Percentiles rank a stretch among this genome's conserved stretches.
phyloP scores from a whole-genome alignment of 2,329 filamentous ascomycete species.

The Pseudomassariella vexata region DNA sequence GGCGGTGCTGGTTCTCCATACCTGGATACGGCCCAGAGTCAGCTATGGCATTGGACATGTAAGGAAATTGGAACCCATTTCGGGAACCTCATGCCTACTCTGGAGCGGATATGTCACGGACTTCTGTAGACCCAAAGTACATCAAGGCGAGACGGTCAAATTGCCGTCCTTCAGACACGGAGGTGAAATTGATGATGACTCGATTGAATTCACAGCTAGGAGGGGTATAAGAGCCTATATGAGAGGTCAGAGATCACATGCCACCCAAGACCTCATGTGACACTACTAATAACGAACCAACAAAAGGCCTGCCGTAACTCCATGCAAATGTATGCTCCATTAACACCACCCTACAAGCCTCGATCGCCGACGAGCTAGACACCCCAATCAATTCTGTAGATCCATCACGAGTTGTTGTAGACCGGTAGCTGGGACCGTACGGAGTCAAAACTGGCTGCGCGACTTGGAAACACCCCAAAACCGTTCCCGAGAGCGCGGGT shows the following conservation, averaged over 20 bases:
- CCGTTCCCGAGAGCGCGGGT: background rate
- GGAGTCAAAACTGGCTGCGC: slow-evolving; percentile 11
- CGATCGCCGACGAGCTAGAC: background rate
- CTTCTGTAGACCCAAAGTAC: slow-evolving; percentile 60
- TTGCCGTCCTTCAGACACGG: slow-evolving; percentile 56
- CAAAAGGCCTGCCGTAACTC: slow-evolving; percentile 15
- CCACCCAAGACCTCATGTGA: background rate
- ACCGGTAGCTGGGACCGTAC: slow-evolving; percentile 3
- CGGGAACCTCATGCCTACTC: too few species aligned
- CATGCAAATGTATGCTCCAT: slow-evolving; percentile 17
- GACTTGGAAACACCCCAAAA: slow-evolving; percentile 17
- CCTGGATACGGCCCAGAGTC: too few species aligned
- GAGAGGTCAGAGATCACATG: slow-evolving; percentile 8
- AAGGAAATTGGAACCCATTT: too few species aligned
- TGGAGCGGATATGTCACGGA: too few species aligned
- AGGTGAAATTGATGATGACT: slow-evolving; percentile 59
- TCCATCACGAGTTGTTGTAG: background rate
- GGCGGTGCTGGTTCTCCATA: slow-evolving; percentile 63
- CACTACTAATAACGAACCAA: slow-evolving; percentile 15
- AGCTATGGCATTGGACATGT: too few species aligned
- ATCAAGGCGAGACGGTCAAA: slow-evolving; percentile 60
- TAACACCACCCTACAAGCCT: slow-evolving; percentile 10
- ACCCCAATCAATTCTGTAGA: background rate
- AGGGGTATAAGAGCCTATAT: slow-evolving; percentile 48
- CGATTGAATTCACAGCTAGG: slow-evolving; percentile 58